phyloP scores from a whole-genome alignment of 169 alveolate genomes.

The Plasmodium adleri region DNA sequence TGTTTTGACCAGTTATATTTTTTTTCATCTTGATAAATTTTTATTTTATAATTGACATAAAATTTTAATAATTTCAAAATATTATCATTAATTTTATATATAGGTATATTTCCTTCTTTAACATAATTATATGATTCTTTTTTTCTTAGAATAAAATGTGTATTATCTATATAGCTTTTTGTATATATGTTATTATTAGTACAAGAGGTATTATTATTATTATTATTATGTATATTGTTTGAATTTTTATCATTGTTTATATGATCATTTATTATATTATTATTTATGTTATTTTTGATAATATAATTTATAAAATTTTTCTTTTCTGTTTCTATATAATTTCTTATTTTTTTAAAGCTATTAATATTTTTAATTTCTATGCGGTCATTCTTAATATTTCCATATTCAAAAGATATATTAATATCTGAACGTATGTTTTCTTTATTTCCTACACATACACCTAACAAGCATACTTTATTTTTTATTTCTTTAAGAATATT shows the following conservation, averaged over 20 bases:
- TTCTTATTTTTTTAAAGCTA: constrained; percentile 79
- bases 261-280: no score
- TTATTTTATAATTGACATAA: constrained; percentile 75
- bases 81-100: constrained; percentile 29
- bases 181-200: constrained; percentile 33
- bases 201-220: neutral
- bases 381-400: constrained; percentile 67
- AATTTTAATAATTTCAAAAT: constrained; percentile 50
- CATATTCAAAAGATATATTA: constrained; percentile 80
- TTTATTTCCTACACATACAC: constrained; percentile 83
- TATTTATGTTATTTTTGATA: neutral
- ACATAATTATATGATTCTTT: constrained; percentile 66
- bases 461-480: constrained; percentile 77
- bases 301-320: constrained; percentile 32
- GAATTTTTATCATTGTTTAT: neutral
- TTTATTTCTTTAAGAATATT: constrained; percentile 79
- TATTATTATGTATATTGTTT: constrained; percentile 20
- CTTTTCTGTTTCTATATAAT: constrained; percentile 53
- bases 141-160: constrained; percentile 47
- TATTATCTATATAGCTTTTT: constrained; percentile 67
- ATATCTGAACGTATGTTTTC: constrained; percentile 85
- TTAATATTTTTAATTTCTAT: constrained; percentile 84
- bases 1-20: constrained; percentile 73
- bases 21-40: constrained; percentile 71
- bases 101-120: constrained; percentile 66